Base-by-base conservation (phyloP, 176 grass and related monocot genomes). In the Calamus simplicifolius region DNA sequence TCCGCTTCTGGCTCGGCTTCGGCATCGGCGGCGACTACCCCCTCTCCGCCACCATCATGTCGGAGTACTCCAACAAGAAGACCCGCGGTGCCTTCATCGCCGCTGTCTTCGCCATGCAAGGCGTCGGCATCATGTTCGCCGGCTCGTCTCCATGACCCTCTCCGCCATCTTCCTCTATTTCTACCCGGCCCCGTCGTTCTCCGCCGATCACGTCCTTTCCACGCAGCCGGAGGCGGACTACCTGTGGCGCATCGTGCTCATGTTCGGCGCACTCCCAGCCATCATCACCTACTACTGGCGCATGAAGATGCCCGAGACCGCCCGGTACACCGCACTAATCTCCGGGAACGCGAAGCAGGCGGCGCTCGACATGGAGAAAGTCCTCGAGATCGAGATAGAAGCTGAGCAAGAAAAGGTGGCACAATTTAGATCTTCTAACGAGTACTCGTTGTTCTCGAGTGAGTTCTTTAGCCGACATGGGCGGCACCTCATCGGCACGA, bases 31-130 rank as follows among this genome's bases (percentile, higher is more conserved):
- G 35, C 35, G 35, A 43, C 35, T 43, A 43, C 35, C 35, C 35
- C 0, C 35, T 43, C 2, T 43, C 35, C 8, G 35, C 35, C 35
- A 43, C 70, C 0, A 84, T 84, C 62, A 85, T 85, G 81, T 85
- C 81, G 19, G 76, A 85, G 70, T 85, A 80, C 67, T 56, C 81
- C 52, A 80, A 85, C 81, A 80, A 85, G 70, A 80, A 72, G 60
- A 85, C 76, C 3, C 71, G 76, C 12, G 81, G 81, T 4, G 81
- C 76, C 35, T 43, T 43, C 35, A 43, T 43, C 35, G 35, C 35
- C 8, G 35, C 35, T 6, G 35, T 43, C 35, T 43, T 43, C 35
- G 35, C 35, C 35, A 43, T 43, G 35, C 35, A 43, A 8, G 35
- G 35, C 35, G 35, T 43, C 35, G 0, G 73, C 14, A 78, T 82